Evolutionary conservation across 371 early-diverging fungal genomes (phyloP), one percentile per base, ranked within the genome.

Genomic region (Blastocladiella emersonii): DNA sequence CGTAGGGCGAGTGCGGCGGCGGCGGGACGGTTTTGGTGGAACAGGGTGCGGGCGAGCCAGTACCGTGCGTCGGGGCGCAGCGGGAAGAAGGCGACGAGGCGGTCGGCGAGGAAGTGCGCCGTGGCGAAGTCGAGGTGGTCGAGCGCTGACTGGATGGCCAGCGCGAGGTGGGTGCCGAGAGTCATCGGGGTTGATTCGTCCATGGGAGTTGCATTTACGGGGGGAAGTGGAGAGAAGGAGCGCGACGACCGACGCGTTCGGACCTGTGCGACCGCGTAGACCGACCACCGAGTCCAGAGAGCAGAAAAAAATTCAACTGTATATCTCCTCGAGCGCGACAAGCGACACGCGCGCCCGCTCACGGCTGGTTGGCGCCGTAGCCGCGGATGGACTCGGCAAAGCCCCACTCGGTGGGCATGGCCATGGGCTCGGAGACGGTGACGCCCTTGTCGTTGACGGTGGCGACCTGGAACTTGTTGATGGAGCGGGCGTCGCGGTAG

Each of bases 401-500:
- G 39, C 69, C 72, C 98, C 98, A 98, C 70, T 97, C 89, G n/a
- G 96, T 92, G 23, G 80, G 81, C 34, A 96, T 80, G 48, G 77
- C 68, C 78, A 92, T 92, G 62, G 98, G 93, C 61, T 88, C 95
- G 30, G 87, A 82, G 64, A 96, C 86, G 55, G 81, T 80, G 60
- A 89, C 80, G 49, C 96, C 96, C 34, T 72, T 74, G 35, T 76
- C 83, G 25, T 89, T 93, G 67, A 95, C 84, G 68, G 83, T 94
- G 48, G 94, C 93, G 63, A 88, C 77, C 86, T 93, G 93, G 71
- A 92, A 82, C 92, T 87, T 92, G 80, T 97, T 93, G 72, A 93
- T 71, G 57, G 93, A 88, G 71, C 96, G 79, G 61, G 95, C 94
- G 78, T 99, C 99, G 71, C 99, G 84, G 84, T 98, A 98, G 68